Percentiles rank a stretch among this genome's conserved stretches.
Conservation (phyloP, 108 stramenopile species). For the Cafeteria roenbergensis region DNA sequence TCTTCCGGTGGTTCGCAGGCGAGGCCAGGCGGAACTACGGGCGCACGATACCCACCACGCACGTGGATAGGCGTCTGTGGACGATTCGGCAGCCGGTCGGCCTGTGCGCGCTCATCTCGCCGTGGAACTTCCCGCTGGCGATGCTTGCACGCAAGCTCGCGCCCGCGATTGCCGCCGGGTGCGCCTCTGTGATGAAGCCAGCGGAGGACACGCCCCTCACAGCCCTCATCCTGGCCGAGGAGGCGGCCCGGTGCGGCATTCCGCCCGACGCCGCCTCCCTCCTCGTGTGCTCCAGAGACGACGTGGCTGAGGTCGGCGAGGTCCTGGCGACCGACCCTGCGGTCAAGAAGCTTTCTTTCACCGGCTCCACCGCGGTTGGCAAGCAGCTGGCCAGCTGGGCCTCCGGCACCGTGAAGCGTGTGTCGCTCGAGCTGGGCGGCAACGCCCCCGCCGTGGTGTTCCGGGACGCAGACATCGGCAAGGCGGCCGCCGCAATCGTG, state of each 20-base stretch:
- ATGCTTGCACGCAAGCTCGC: slow-evolving; percentile 87
- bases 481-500: slow-evolving; percentile 61
- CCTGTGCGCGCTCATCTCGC: slow-evolving; percentile 59
- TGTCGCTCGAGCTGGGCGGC: slow-evolving; percentile 61
- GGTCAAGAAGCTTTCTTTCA: slow-evolving; percentile 74
- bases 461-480: slow-evolving; percentile 70
- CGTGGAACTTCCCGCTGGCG: slow-evolving; percentile 93
- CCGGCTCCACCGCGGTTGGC: slow-evolving; percentile 73
- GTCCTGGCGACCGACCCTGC: slow-evolving; percentile 33
- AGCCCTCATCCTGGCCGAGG: slow-evolving; percentile 21
- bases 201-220: slow-evolving; percentile 33
- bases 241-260: slow-evolving; percentile 61
- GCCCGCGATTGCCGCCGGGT: slow-evolving; percentile 60
- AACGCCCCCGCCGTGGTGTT: slow-evolving; percentile 84
- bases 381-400: slow-evolving; percentile 54
- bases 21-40: slow-evolving; percentile 64
- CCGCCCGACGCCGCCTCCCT: slow-evolving; percentile 31
- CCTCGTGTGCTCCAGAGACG: slow-evolving; percentile 4
- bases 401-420: slow-evolving; percentile 57
- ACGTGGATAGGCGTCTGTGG: slow-evolving; percentile 43
- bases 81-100: slow-evolving; percentile 72
- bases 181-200: slow-evolving; percentile 30
- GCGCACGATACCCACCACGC: slow-evolving; percentile 18
- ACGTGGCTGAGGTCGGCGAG: slow-evolving; percentile 13
- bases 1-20: slow-evolving; percentile 70